These are phyloP conservation scores for Cytospora leucostoma DNA, from an alignment of 2,329 filamentous ascomycete genomes.

Conservation along the genomic window DNA sequence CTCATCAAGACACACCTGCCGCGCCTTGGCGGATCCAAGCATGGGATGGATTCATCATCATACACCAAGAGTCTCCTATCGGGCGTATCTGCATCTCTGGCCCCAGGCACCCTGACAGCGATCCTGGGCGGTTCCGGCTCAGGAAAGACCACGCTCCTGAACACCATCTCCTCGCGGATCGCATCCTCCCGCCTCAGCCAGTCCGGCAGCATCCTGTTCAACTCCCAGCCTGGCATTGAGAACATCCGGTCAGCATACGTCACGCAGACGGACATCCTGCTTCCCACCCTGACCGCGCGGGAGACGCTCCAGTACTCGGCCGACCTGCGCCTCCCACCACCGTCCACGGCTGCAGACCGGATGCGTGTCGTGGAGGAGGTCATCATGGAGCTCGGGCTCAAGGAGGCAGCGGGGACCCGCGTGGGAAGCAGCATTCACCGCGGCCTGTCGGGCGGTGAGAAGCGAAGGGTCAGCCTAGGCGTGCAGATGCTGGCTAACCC, in stretches of 20 bases:
- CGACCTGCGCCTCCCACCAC: conserved; percentile 67
- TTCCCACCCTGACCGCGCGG: conserved; percentile 72
- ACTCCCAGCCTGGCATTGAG: conserved; percentile 55
- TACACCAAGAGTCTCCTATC: conserved; percentile 59
- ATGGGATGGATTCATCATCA: conserved; percentile 34
- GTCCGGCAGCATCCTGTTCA: conserved; percentile 62
- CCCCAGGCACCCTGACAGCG: conserved; percentile 68
- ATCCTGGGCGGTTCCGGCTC: conserved; percentile 75
- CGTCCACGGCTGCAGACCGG: conserved; percentile 60
- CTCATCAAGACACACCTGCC: conserved; percentile 36
- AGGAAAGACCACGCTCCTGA: conserved; percentile 72
- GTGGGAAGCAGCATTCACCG: conserved; percentile 72
- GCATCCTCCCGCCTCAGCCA: conserved; percentile 53
- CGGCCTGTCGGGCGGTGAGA: conserved; percentile 78
- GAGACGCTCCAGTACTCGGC: conserved; percentile 76
- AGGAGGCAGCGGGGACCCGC: conserved; percentile 74
- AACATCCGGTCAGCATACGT: conserved; percentile 61
- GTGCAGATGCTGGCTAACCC: conserved; percentile 80
- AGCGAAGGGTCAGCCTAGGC: conserved; percentile 73
- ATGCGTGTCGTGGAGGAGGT: conserved; percentile 71
- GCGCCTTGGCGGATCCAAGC: conserved; percentile 29
- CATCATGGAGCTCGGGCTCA: conserved; percentile 72
- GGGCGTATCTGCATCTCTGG: conserved; percentile 64
- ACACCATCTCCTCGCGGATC: conserved; percentile 70
- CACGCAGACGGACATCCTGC: conserved; percentile 74